Conservation (phyloP, 1,284 basidiomycete genomes). For the Irpex sp. region DNA sequence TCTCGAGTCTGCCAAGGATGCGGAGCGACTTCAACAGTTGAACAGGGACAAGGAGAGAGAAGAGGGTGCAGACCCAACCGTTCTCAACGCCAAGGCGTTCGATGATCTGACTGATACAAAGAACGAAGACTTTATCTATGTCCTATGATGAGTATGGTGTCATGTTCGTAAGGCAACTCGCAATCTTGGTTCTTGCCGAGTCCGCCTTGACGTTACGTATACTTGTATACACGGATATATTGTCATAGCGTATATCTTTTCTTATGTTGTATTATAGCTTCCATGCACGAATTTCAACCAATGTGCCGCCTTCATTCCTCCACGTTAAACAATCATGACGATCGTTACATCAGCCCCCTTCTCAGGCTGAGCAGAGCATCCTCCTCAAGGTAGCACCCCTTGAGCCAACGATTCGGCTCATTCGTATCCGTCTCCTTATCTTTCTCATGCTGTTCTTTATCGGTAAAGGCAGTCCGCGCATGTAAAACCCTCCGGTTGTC, state of each 20-base stretch:
- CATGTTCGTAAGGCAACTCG: neutral
- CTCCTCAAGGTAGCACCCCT: slow-evolving; percentile 84
- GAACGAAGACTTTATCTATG: slow-evolving; percentile 48
- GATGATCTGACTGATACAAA: slow-evolving; percentile 40
- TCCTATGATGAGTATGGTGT: slow-evolving; percentile 19
- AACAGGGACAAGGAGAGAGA: slow-evolving; percentile 15
- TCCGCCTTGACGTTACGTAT: too few species aligned
- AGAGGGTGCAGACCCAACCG: slow-evolving; percentile 18
- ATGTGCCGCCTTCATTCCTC: neutral
- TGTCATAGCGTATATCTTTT: neutral
- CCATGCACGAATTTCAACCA: too few species aligned
- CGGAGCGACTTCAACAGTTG: slow-evolving; percentile 18
- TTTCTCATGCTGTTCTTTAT: slow-evolving; percentile 13
- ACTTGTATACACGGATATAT: too few species aligned
- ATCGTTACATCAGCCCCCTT: slow-evolving; percentile 32
- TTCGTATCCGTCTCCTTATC: slow-evolving; percentile 30
- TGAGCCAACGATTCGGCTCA: slow-evolving; percentile 73
- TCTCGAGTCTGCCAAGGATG: slow-evolving; percentile 29
- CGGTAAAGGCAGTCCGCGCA: slow-evolving; percentile 75
- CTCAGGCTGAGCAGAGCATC: slow-evolving; percentile 69
- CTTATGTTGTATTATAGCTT: neutral
- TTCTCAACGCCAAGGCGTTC: slow-evolving; percentile 39
- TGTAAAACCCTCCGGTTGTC: slow-evolving; percentile 94
- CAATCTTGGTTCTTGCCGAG: neutral
- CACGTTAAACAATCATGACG: neutral